These are phyloP conservation scores for Ganoderma leucocontextum DNA, from an alignment of 1,284 basidiomycete species.

Conservation along the genomic window DNA sequence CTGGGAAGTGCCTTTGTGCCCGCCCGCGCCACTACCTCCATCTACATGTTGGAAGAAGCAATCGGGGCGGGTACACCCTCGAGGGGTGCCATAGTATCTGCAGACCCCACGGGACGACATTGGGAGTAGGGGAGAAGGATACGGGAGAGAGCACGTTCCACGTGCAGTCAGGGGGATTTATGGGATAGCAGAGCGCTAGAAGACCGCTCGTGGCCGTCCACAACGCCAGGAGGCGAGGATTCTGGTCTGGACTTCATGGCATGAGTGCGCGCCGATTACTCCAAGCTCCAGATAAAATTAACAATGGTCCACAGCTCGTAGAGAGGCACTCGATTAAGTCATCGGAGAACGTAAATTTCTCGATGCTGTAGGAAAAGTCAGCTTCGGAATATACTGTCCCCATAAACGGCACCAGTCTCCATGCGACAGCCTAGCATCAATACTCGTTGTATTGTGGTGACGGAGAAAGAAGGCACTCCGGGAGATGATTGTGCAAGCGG, in stretches of 20 bases:
- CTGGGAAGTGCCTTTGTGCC: neutral
- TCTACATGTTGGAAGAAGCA: constrained; percentile 34
- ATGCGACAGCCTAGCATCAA: neutral
- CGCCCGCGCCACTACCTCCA: neutral
- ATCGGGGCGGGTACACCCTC: constrained; percentile 32
- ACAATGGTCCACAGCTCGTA: neutral
- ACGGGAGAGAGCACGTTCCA: constrained; percentile 5
- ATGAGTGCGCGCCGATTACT: neutral
- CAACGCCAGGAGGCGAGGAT: neutral
- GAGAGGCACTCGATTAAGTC: neutral
- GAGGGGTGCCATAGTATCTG: constrained; percentile 33
- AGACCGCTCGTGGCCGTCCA: neutral
- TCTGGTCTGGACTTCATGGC: neutral
- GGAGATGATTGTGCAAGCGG: neutral
- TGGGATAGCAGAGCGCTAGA: constrained; percentile 10
- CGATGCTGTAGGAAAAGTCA: neutral
- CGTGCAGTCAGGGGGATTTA: neutral
- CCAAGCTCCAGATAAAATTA: neutral
- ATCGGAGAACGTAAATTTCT: neutral
- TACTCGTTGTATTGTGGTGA: neutral
- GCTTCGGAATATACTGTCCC: neutral
- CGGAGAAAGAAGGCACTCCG: neutral
- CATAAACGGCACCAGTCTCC: neutral
- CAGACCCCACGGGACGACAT: constrained; percentile 29
- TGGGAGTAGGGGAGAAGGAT: constrained; percentile 1